Percentiles rank a stretch among this genome's conserved stretches.
These are phyloP conservation scores for Dioszegia crocea DNA, from an alignment of 768 basidiomycete species.

Conservation along the genomic window DNA sequence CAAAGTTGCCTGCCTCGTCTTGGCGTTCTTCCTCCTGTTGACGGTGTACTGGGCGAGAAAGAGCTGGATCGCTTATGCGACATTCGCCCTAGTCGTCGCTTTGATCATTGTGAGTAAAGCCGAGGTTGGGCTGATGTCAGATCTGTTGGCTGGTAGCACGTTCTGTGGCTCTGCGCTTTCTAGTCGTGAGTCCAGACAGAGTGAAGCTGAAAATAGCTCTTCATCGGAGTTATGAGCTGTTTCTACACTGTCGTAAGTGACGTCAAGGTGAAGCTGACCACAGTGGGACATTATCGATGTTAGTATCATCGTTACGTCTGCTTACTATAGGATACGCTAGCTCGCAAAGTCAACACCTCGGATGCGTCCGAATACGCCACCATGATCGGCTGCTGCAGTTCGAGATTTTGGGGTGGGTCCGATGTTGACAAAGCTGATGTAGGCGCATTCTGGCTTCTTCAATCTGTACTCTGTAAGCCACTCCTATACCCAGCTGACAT, in stretches of 20 bases:
- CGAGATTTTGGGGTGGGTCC: constrained; percentile 47
- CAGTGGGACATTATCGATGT: constrained; percentile 51
- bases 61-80: constrained; percentile 44
- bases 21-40: constrained; percentile 43
- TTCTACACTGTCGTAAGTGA: constrained; percentile 45
- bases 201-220: constrained; percentile 17
- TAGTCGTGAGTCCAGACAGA: constrained; percentile 16
- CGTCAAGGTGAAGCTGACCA: not conserved
- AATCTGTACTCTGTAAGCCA: constrained; percentile 31
- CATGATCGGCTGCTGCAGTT: constrained; percentile 48
- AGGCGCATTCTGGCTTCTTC: constrained; percentile 48
- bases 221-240: constrained; percentile 50
- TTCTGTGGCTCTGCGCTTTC: constrained; percentile 45
- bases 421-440: not conserved
- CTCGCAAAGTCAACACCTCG: constrained; percentile 48
- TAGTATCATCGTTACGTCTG: constrained; percentile 1
- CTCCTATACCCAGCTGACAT: constrained; percentile 4
- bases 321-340: constrained; percentile 39
- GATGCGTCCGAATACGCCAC: constrained; percentile 49
- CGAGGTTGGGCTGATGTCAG: constrained; percentile 13
- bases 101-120: constrained; percentile 37
- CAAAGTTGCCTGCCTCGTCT: constrained; percentile 44
- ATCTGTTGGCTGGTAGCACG: constrained; percentile 40
- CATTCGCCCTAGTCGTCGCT: constrained; percentile 39
- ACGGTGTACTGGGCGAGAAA: constrained; percentile 49